Percentiles rank a stretch among this genome's conserved stretches.
These are phyloP conservation scores for Candida chilensis DNA, from an alignment of 805 yeast genomes.

Conservation along the genomic window DNA sequence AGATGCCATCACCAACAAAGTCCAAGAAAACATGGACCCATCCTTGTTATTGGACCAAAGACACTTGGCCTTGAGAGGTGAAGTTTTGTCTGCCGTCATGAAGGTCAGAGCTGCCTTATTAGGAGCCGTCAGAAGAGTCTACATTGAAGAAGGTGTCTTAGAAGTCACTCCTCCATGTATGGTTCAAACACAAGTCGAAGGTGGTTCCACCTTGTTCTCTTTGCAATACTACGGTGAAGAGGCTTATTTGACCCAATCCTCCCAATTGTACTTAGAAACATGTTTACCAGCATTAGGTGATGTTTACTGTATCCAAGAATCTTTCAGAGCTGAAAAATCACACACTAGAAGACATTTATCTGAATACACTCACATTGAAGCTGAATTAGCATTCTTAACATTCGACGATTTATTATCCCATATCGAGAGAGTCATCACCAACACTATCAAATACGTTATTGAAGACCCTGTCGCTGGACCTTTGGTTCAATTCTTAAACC, in stretches of 20 bases:
- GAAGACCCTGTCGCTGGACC: slow-evolving; percentile 93
- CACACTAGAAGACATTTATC: slow-evolving; percentile 97
- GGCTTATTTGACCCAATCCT: slow-evolving; percentile 93
- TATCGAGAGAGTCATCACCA: slow-evolving; percentile 70
- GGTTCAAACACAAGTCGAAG: slow-evolving; percentile 99
- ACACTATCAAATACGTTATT: slow-evolving; percentile 63
- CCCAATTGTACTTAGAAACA: slow-evolving; percentile 94
- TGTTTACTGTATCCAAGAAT: slow-evolving; percentile 94
- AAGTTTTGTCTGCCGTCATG: slow-evolving; percentile 85
- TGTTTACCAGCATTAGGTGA: slow-evolving; percentile 95
- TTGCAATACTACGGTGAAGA: slow-evolving; percentile 95
- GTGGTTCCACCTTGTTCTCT: slow-evolving; percentile 93
- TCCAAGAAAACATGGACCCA: slow-evolving; percentile 92
- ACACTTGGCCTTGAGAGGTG: slow-evolving; percentile 95
- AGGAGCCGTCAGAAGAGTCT: slow-evolving; percentile 67
- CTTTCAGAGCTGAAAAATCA: slow-evolving; percentile 98
- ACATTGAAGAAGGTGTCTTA: slow-evolving; percentile 58
- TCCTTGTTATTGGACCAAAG: slow-evolving; percentile 88
- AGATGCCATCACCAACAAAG: slow-evolving; percentile 89
- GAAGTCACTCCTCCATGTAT: slow-evolving; percentile 99
- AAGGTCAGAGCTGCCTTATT: slow-evolving; percentile 84
- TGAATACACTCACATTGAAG: slow-evolving; percentile 96
- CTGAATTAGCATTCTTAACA: slow-evolving; percentile 79
- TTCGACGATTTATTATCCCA: slow-evolving; percentile 85
- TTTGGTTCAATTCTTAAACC: slow-evolving; percentile 84